phyloP scores from a whole-genome alignment of 257 asterid genomes.

The Solanum megistacrolobum region DNA sequence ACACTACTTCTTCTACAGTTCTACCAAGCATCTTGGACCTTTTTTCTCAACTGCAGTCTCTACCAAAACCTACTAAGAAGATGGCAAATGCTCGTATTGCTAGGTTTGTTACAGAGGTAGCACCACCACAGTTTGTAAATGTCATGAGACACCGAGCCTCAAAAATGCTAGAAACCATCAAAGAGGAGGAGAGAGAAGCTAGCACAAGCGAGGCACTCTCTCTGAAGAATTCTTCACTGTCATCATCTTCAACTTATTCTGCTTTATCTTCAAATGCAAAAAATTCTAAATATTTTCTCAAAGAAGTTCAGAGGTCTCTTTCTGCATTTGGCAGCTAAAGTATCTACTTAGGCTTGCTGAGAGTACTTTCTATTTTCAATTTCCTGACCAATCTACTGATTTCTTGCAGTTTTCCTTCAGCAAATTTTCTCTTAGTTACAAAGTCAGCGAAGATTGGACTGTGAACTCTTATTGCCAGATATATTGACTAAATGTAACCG shows the following conservation, averaged over 20 bases:
- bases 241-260: not conserved
- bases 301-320: slow-evolving; percentile 9
- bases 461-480: not conserved
- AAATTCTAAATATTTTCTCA: not conserved
- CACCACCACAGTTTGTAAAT: slow-evolving; percentile 56
- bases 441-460: not conserved
- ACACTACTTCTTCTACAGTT: not conserved
- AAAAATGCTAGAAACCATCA: slow-evolving; percentile 54
- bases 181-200: slow-evolving; percentile 57
- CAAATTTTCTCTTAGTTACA: not conserved
- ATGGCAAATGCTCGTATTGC: slow-evolving; percentile 58
- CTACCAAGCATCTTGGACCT: not conserved
- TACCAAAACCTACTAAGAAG: not conserved
- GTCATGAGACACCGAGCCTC: slow-evolving; percentile 43
- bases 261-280: not conserved
- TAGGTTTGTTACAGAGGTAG: slow-evolving; percentile 48
- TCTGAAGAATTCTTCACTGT: not conserved
- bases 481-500: not conserved
- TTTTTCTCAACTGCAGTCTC: not conserved
- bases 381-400: not conserved
- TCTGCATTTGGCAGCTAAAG: slow-evolving; percentile 3
- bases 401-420: not conserved
- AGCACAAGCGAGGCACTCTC: not conserved
- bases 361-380: not conserved
- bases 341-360: not conserved